Conservation (phyloP, 1,284 basidiomycete species). For the Flammula alnicola region DNA sequence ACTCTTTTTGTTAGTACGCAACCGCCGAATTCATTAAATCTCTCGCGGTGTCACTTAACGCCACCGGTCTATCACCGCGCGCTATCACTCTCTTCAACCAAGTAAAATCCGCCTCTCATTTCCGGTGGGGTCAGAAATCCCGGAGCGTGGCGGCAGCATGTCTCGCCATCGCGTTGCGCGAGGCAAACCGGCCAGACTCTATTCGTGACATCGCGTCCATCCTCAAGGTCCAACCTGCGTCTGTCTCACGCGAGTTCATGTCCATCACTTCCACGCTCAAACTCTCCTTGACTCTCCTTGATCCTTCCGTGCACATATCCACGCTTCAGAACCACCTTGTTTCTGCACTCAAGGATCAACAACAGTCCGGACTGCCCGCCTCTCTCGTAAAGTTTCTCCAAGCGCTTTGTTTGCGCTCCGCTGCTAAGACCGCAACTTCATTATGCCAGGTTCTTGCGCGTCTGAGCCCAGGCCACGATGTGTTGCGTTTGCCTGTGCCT, state of each 20-base stretch:
- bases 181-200: slow-evolving; percentile 65
- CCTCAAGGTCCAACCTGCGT: slow-evolving; percentile 54
- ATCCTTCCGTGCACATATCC: slow-evolving; percentile 44
- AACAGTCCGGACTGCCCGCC: slow-evolving; percentile 37
- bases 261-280: slow-evolving; percentile 53
- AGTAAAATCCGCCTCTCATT: slow-evolving; percentile 57
- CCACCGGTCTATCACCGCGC: slow-evolving; percentile 60
- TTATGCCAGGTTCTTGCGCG: slow-evolving; percentile 58
- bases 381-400: slow-evolving; percentile 44
- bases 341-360: slow-evolving; percentile 37
- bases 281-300: slow-evolving; percentile 48
- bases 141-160: slow-evolving; percentile 68
- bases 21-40: slow-evolving; percentile 65
- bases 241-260: slow-evolving; percentile 60
- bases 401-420: slow-evolving; percentile 47
- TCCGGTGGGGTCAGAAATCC: slow-evolving; percentile 72
- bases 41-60: slow-evolving; percentile 58
- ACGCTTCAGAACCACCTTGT: slow-evolving; percentile 54
- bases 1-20: slow-evolving; percentile 49
- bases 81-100: slow-evolving; percentile 68
- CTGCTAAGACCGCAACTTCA: slow-evolving; percentile 57
- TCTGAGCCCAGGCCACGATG: slow-evolving; percentile 37
- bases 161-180: slow-evolving; percentile 68
- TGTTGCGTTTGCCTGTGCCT: slow-evolving; percentile 43
- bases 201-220: slow-evolving; percentile 70